phyloP scores from a whole-genome alignment of 23 red algal species.

The Cyanidioschyzon merolae region DNA sequence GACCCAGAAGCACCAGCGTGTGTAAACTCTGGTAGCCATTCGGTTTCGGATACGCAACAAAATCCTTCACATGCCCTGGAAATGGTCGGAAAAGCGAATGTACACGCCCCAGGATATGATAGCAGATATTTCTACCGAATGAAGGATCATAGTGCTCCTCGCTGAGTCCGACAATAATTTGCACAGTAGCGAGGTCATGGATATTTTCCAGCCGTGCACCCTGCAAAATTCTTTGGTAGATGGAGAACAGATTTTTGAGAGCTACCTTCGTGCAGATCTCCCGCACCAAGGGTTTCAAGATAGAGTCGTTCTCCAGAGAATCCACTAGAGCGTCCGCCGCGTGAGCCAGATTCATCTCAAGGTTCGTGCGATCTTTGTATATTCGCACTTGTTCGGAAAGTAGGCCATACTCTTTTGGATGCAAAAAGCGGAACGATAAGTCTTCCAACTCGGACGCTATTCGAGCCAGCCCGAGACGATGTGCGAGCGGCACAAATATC shows the following conservation, averaged over 20 bases:
- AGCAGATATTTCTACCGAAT: slow-evolving; percentile 19
- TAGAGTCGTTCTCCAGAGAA: slow-evolving; percentile 18
- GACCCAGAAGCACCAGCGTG: slow-evolving; percentile 21
- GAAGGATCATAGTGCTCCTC: slow-evolving; percentile 3
- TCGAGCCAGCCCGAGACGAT: slow-evolving; percentile 22
- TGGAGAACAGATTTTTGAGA: slow-evolving; percentile 23
- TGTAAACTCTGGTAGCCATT: slow-evolving; percentile 32
- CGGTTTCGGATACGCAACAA: slow-evolving; percentile 29
- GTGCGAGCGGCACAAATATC: slow-evolving; percentile 31
- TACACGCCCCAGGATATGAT: slow-evolving; percentile 24
- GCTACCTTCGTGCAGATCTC: background rate
- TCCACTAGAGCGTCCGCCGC: slow-evolving; percentile 3
- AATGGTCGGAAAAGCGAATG: slow-evolving; percentile 23
- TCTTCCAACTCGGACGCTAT: slow-evolving; percentile 28
- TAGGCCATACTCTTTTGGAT: slow-evolving; percentile 26
- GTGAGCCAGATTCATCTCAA: slow-evolving; percentile 17
- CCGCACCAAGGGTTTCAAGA: slow-evolving; percentile 15
- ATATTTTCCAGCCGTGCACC: slow-evolving; percentile 13
- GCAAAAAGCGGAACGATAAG: slow-evolving; percentile 14
- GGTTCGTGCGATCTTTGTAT: slow-evolving; percentile 2
- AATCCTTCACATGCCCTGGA: slow-evolving; percentile 31
- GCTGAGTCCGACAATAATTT: background rate
- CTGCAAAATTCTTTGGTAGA: background rate
- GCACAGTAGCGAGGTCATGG: slow-evolving; percentile 15
- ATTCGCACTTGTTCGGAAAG: slow-evolving; percentile 15